Evolutionary conservation across 2,329 filamentous ascomycete species (phyloP).

Genomic region (Talaromyces sp.): DNA sequence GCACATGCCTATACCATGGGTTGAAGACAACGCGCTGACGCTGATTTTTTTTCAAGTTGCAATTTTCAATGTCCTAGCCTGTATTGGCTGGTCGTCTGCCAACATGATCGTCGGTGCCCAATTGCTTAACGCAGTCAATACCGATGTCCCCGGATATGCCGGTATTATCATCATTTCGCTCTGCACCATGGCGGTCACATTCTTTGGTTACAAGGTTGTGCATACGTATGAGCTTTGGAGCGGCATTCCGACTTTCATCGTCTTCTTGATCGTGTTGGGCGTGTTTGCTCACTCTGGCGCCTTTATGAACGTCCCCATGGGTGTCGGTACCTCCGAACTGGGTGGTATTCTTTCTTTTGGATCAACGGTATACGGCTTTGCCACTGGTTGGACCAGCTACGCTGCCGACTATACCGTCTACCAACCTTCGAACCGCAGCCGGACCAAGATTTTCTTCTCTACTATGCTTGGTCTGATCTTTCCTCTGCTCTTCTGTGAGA

Average conservation of each 20-base stretch:
- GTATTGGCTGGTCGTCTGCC: constrained; percentile 70
- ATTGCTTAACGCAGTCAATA: constrained; percentile 69
- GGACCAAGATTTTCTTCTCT: constrained; percentile 61
- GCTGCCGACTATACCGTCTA: constrained; percentile 79
- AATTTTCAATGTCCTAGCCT: constrained; percentile 65
- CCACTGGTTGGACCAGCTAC: constrained; percentile 69
- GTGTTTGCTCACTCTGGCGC: constrained; percentile 63
- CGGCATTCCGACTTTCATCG: constrained; percentile 68
- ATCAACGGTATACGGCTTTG: constrained; percentile 63
- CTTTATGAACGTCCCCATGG: constrained; percentile 61
- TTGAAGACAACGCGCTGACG: background rate
- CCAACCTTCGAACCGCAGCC: constrained; percentile 59
- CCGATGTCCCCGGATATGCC: constrained; percentile 64
- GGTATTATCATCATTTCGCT: constrained; percentile 71
- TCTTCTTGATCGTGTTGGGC: constrained; percentile 68
- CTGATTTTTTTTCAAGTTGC: constrained; percentile 46
- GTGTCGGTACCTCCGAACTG: constrained; percentile 55
- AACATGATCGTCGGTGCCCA: constrained; percentile 78
- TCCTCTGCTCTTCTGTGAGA: constrained; percentile 68
- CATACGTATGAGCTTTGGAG: constrained; percentile 72
- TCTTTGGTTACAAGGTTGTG: constrained; percentile 71
- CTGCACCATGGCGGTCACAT: constrained; percentile 64
- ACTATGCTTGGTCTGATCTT: constrained; percentile 67
- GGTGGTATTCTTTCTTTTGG: constrained; percentile 62
- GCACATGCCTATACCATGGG: background rate